A percentile compares a stretch with the other conserved stretches of the same genome.
Evolutionary conservation across 75 land plant genomes (phyloP).

Genomic region (Cunninghamia lanceolata): DNA sequence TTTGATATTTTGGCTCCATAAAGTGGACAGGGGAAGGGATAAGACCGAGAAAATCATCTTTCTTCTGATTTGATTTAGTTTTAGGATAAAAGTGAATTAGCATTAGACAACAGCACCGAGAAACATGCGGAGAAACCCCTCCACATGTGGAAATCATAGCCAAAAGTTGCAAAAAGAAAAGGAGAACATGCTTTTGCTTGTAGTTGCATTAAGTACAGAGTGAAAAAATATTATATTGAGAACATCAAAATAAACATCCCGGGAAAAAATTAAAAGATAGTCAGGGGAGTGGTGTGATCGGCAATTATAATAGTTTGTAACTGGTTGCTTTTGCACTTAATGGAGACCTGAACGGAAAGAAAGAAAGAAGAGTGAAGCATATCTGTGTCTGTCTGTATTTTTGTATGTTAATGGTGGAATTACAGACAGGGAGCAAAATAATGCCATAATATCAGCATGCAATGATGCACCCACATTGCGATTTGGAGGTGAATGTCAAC

Average conservation of each 20-base stretch:
- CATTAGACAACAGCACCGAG: neutral
- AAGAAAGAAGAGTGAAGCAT: neutral
- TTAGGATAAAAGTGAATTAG: too few species aligned
- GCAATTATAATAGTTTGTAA: neutral
- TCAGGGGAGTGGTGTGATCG: neutral
- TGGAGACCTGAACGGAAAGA: neutral
- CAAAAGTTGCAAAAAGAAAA: neutral
- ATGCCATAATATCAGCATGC: neutral
- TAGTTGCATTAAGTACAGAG: neutral
- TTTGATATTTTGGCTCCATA: too few species aligned
- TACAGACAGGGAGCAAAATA: neutral
- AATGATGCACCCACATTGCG: constrained; percentile 23
- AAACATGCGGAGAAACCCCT: neutral
- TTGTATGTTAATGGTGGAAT: neutral
- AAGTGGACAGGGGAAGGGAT: too few species aligned
- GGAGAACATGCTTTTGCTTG: neutral
- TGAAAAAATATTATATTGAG: neutral
- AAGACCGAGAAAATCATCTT: too few species aligned
- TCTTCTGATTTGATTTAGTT: too few species aligned
- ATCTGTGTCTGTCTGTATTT: neutral
- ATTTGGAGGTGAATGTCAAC: constrained; percentile 68
- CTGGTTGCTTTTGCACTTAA: neutral
- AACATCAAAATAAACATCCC: neutral
- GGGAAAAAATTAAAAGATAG: neutral
- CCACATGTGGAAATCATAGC: neutral